Percentiles rank a stretch among this genome's conserved stretches.
Evolutionary conservation across 345 rosid species (phyloP).

Genomic region (Eucalyptus victrix): DNA sequence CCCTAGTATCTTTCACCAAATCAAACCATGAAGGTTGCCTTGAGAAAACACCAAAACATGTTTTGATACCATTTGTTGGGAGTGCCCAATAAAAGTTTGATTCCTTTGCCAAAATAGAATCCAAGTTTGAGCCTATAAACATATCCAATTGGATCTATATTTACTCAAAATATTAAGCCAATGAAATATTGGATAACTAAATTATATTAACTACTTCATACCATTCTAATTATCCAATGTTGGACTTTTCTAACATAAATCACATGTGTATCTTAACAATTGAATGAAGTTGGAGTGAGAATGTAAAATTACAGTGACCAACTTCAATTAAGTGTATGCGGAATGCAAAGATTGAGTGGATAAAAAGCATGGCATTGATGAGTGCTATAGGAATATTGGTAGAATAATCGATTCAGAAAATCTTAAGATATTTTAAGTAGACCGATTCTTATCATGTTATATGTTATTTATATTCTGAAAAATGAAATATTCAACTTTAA

Average conservation of each 20-base stretch:
- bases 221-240: not conserved
- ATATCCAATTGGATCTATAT: fast-evolving
- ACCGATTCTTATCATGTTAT: not conserved
- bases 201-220: not conserved
- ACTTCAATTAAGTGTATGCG: not conserved
- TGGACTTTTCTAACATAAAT: not conserved
- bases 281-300: not conserved
- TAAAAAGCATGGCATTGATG: not conserved
- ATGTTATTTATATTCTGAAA: not conserved
- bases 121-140: not conserved
- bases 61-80: not conserved
- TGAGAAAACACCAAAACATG: no score
- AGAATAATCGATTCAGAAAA: not conserved
- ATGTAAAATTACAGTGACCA: not conserved
- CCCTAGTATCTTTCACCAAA: not conserved
- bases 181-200: not conserved
- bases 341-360: not conserved
- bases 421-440: not conserved
- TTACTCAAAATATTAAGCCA: not conserved
- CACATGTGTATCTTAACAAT: not conserved
- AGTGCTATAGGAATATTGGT: not conserved
- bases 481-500: not conserved
- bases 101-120: not conserved
- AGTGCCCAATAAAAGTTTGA: not conserved
- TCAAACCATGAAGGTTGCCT: not conserved